These are phyloP conservation scores for Neckera pumila DNA, from an alignment of 225 moss, liverwort and hornwort species.

Conservation along the genomic window DNA sequence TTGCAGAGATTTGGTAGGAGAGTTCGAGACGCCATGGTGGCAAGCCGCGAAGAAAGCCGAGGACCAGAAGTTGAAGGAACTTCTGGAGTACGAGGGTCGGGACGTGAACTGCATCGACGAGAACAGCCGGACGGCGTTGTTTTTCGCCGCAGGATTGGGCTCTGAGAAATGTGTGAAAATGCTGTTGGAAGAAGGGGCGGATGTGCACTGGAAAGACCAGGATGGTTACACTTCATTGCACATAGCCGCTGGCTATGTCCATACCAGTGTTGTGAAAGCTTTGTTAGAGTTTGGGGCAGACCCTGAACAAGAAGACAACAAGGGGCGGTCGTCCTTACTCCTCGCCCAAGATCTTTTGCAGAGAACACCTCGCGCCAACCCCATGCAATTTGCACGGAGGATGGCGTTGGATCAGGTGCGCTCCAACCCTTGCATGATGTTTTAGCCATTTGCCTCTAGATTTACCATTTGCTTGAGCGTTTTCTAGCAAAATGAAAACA, in stretches of 20 bases:
- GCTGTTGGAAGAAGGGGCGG: conserved; percentile 73
- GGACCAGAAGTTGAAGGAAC: conserved; percentile 38
- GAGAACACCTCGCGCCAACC: conserved; percentile 67
- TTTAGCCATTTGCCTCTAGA: background rate
- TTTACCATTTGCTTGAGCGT: background rate
- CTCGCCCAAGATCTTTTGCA: conserved; percentile 77
- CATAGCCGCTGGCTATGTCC: conserved; percentile 90
- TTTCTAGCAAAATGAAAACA: background rate
- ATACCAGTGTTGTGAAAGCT: conserved; percentile 66
- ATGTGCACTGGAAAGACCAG: conserved; percentile 79
- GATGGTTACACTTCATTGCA: conserved; percentile 87
- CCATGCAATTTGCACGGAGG: conserved; percentile 83
- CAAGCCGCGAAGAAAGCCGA: conserved; percentile 80
- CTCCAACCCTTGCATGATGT: background rate
- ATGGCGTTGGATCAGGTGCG: conserved; percentile 77
- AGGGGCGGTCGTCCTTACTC: conserved; percentile 77
- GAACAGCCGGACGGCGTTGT: conserved; percentile 67
- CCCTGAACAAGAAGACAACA: conserved; percentile 78
- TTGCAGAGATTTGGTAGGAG: conserved; percentile 56
- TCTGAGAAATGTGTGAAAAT: conserved; percentile 60
- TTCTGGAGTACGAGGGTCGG: conserved; percentile 66
- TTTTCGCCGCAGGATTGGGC: conserved; percentile 77
- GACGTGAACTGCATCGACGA: conserved; percentile 86
- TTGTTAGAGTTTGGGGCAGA: conserved; percentile 72
- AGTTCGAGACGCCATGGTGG: conserved; percentile 93